Evolutionary conservation across 805 yeast species (phyloP).

Genomic region (Wickerhamiella sorbophila): DNA sequence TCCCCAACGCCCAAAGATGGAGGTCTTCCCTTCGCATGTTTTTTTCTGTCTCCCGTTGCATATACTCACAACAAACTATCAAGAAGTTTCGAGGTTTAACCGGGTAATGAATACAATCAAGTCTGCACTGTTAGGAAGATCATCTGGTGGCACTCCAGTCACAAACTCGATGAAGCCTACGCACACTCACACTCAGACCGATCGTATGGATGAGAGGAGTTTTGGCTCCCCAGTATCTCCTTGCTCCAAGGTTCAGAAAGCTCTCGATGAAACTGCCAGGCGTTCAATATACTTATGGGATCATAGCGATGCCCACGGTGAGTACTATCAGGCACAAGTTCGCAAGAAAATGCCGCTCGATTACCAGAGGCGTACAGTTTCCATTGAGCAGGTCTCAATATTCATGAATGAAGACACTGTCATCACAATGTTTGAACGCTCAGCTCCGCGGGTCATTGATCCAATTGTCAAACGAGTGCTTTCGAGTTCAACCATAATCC

Average conservation of each 20-base stretch:
- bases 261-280: slow-evolving; percentile 5
- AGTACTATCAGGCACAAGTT: slow-evolving; percentile 6
- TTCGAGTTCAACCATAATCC: slow-evolving; percentile 33
- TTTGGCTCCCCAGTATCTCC: neutral
- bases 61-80: slow-evolving; percentile 28
- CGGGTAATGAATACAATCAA: neutral
- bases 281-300: slow-evolving; percentile 18
- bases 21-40: slow-evolving; percentile 36
- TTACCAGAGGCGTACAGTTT: slow-evolving; percentile 23
- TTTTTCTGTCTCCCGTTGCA: slow-evolving; percentile 42
- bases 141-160: neutral
- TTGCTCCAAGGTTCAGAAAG: neutral
- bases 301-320: slow-evolving; percentile 7
- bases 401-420: slow-evolving; percentile 35
- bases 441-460: slow-evolving; percentile 37
- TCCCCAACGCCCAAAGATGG: slow-evolving; percentile 46
- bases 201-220: neutral
- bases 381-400: slow-evolving; percentile 42
- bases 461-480: slow-evolving; percentile 38
- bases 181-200: neutral
- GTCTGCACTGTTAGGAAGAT: neutral
- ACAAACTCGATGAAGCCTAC: neutral
- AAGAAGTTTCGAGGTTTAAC: slow-evolving; percentile 6
- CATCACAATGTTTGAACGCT: slow-evolving; percentile 43
- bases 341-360: neutral